Base-by-base conservation (phyloP, 1,284 basidiomycete genomes). In the Trichosporon faecale region DNA sequence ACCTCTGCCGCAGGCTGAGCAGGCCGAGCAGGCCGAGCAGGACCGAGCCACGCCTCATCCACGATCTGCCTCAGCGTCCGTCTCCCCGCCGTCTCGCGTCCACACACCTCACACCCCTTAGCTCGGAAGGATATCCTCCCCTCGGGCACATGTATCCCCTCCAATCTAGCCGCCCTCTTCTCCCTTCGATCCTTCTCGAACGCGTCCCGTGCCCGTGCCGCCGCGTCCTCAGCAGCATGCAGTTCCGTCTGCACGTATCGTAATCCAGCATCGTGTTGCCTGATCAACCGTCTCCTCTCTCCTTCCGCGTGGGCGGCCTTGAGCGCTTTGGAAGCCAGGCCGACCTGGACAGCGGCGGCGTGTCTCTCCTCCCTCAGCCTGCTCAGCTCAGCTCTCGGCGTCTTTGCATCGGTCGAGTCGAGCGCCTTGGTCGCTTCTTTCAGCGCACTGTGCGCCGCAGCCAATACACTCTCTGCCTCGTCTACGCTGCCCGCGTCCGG, bases 181-280 rank as follows among this genome's bases (percentile, higher is more conserved):
- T n/a, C 23, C 57, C 18, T 33, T 3, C 57, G 14, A 7, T 29
- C 18, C 27, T 33, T 3, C 57, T 31, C 18, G 18, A 9, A 61
- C 6, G 18, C 27, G 14, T 61, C 27, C 29, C 57, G 4, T 1
- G 57, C 57, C 18, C 29, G 5, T 18, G 5, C 27, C 2, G 57
- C 57, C 16, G 57, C 57, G 18, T 61, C 57, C 29, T 61, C 57
- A n/a, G 57, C 29, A 21, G 57, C 57, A n/a, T 61, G 57, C 57
- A 61, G 29, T 27, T 61, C 57, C 29, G 21, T 27, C 16, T 27
- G 55, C 2, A 61, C 4, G 14, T 29, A n/a, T n/a, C 23, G 7
- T 16, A 61, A 18, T 2, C 57, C 57, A 7, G 57, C 57, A n/a
- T 61, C 57, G 31, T 61, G 57, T 14, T 31, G 57, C 2, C 27